Base-by-base conservation (phyloP, 306 rosid genomes). In the Corylus avellana region DNA sequence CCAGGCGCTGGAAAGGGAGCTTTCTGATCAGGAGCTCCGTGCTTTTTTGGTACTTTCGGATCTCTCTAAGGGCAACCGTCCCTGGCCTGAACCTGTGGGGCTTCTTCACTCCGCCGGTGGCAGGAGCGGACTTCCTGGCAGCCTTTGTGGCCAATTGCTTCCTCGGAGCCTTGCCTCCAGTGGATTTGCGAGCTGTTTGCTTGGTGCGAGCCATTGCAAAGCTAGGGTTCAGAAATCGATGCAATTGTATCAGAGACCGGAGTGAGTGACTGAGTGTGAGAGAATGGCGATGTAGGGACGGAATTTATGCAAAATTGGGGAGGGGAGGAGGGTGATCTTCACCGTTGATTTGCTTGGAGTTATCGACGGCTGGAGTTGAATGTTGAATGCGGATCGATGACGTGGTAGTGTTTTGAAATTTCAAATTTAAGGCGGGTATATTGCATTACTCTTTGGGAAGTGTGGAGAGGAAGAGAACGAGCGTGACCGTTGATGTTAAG, bases 21-120 rank as follows among this genome's bases (percentile, higher is more conserved):
- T 81, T 81, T 0, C 85, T 74, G 50, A 81, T 81, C 8, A 81
- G 74, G 3, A 81, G 85, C 77, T 81, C 85, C 0, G 85, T 81
- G 42, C 81, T 76, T 73, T 81, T 81, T 81, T 81, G 85, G 68
- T 81, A 81, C 81, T 81, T 81, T 0, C 85, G 78, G 46, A 81
- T 81, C 74, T 81, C 85, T 4, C 81, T 81, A 22, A 81, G 85
- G 0, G 85, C 85, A 0, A 81, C 81, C n/a, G 85, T 81, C 53
- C 85, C 85, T 1, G 81, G 85, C 58, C 85, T 20, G 69, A 81
- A 81, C 0, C 85, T 12, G 77, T 81, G 85, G 1, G 85, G 85
- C 85, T 81, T 81, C 81, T 81, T 81, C 77, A 81, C 85, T 70
- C 85, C 85, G 1, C 85, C 85, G 46, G 85, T 81, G 17, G 85